Base-by-base conservation (phyloP, 2,329 filamentous ascomycete species). In the Elsinoe australis region DNA sequence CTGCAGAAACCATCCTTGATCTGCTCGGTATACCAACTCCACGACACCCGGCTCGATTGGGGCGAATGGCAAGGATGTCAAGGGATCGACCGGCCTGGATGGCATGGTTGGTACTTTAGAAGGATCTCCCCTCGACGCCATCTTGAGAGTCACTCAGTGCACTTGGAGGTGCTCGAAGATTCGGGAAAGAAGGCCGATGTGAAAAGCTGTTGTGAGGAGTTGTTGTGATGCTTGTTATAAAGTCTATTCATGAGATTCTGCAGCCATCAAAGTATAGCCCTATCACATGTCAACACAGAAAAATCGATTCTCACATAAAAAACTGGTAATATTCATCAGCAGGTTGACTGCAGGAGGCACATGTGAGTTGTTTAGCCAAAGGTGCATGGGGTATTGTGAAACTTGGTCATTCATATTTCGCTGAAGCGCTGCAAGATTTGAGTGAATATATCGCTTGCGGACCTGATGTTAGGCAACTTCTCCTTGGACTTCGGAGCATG, bases 1-100 rank as follows among this genome's bases (percentile, higher is more conserved):
- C 17, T 31, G n/a, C 3, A 44, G 39, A 15, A 44, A 44, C 39
- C 39, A 44, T 6, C 39, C 39, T 29, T 29, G 21, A 17, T 44
- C 39, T 4, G 21, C 26, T 6, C n/a, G 39, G 28, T 44, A 44
- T 18, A 32, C 19, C 26, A 44, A 15, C 22, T 5, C 28, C 15
- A 44, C 8, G 3, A 44, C 5, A 12, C 39, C 10, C 4, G 17
- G 39, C 12, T 44, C 39, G 14, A 44, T 19, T 3, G 39, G 39
- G 4, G 24, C 26, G 21, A 31, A 44, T 7, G 39, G 39, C 14
- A 44, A 15, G n/a, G 26, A 21, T n/a, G 39, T 44, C 7, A 44
- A 6, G 7, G 39, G 39, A 14, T 44, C 39, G 39, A 32, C 17
- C 3, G 39, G 28, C 22, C 24, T 15, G 5, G 26, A 9, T 17